phyloP scores from a whole-genome alignment of 108 stramenopile species.

The Bacterosira constricta region DNA sequence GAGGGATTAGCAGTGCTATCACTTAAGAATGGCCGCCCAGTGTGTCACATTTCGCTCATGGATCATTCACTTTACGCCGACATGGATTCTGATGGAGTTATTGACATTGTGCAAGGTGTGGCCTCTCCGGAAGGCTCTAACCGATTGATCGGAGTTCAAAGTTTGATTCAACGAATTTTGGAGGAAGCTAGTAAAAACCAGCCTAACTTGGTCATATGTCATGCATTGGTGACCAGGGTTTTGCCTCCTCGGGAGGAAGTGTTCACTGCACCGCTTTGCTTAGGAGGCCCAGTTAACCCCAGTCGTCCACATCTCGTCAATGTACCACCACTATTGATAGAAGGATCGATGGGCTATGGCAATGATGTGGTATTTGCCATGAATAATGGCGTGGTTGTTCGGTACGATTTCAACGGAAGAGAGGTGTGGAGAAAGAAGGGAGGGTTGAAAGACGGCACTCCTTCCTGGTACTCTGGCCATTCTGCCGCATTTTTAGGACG shows the following conservation, averaged over 20 bases:
- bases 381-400: conserved; percentile 70
- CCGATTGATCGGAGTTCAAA: conserved; percentile 28
- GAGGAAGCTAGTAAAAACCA: neutral
- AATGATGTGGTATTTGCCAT: conserved; percentile 80
- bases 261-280: conserved; percentile 74
- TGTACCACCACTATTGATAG: conserved; percentile 70
- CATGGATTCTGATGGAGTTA: conserved; percentile 74
- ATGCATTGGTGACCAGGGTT: conserved; percentile 70
- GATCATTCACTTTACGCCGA: conserved; percentile 81
- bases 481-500: conserved; percentile 49
- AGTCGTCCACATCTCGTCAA: conserved; percentile 36
- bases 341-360: conserved; percentile 61
- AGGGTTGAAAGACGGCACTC: conserved; percentile 50
- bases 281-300: conserved; percentile 32
- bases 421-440: conserved; percentile 59
- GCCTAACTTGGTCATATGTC: conserved; percentile 54
- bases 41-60: conserved; percentile 76
- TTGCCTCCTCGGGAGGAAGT: conserved; percentile 82
- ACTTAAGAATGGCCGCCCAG: conserved; percentile 74
- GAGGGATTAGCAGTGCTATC: conserved; percentile 81
- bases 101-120: conserved; percentile 75
- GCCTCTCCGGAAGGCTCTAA: conserved; percentile 32
- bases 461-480: conserved; percentile 55
- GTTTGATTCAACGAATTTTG: conserved; percentile 40
- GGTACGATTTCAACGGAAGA: conserved; percentile 61